phyloP scores from a whole-genome alignment of 257 asterid species.

The Catharanthus roseus region DNA sequence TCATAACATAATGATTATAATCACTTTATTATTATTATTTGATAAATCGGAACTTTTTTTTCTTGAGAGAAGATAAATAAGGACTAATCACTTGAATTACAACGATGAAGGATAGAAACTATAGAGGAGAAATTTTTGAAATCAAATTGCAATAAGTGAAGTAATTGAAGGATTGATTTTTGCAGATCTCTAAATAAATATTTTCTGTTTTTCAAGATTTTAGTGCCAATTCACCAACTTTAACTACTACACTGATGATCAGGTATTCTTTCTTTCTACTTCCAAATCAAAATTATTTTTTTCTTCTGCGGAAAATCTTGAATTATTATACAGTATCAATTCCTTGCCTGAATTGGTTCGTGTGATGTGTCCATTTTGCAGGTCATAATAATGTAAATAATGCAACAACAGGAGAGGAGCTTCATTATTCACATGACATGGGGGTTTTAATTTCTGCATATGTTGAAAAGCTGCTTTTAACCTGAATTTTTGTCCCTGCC shows the following conservation, averaged over 20 bases:
- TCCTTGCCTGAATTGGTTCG: background rate
- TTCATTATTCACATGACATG: background rate
- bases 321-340: background rate
- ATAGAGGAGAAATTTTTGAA: too few relatives aligned
- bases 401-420: too few relatives aligned
- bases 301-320: background rate
- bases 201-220: background rate
- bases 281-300: background rate
- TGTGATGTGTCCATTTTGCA: background rate
- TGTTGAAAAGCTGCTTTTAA: background rate
- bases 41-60: too few relatives aligned
- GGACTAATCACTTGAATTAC: too few relatives aligned
- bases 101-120: too few relatives aligned
- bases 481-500: background rate
- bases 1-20: too few relatives aligned
- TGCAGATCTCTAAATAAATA: too few relatives aligned
- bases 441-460: too few relatives aligned
- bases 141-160: too few relatives aligned
- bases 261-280: conserved; percentile 14
- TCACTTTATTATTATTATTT: too few relatives aligned
- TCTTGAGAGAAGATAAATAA: too few relatives aligned
- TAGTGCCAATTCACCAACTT: background rate
- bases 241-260: conserved; percentile 5
- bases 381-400: background rate
- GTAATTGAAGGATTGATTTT: too few relatives aligned